phyloP scores from a whole-genome alignment of 2,329 filamentous ascomycete genomes.

The Colletotrichum lindemuthianum region DNA sequence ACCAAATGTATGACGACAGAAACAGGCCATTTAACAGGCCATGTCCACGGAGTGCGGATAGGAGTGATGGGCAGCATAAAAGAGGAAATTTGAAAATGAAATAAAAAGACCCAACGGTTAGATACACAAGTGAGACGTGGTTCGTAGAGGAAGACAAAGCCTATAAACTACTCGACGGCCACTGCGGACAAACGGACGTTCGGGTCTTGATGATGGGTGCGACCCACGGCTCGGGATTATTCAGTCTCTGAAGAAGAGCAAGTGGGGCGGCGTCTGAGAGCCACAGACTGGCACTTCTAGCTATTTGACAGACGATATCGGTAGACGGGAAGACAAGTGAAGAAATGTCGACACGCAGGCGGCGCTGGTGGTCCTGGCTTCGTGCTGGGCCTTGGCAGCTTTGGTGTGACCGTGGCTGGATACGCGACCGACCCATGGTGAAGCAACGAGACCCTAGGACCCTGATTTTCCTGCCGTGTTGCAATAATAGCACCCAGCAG shows the following conservation, averaged over 20 bases:
- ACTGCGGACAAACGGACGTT: too few relatives aligned
- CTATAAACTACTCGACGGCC: too few relatives aligned
- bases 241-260: not conserved
- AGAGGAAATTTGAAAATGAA: not conserved
- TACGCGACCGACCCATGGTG: not conserved
- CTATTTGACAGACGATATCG: constrained; percentile 13
- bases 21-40: constrained; percentile 8
- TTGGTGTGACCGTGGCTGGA: not conserved
- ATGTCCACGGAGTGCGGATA: constrained; percentile 1
- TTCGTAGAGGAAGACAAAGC: not conserved
- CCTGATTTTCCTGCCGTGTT: constrained; percentile 17
- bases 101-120: too few relatives aligned
- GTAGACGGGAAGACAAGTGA: constrained; percentile 10
- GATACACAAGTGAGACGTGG: too few relatives aligned
- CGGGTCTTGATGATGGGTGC: too few relatives aligned
- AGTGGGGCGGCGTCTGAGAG: constrained; percentile 12
- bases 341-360: not conserved
- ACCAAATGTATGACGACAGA: constrained; percentile 24
- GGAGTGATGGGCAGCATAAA: not conserved
- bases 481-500: constrained; percentile 6
- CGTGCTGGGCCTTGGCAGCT: not conserved
- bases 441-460: constrained; percentile 17
- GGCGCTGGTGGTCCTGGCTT: not conserved
- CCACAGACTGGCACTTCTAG: constrained; percentile 8
- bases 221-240: too few relatives aligned